Evolutionary conservation across 164 flowering plant species (phyloP), one percentile per base, ranked within the genome.

Genomic region (Vitis labrusca): DNA sequence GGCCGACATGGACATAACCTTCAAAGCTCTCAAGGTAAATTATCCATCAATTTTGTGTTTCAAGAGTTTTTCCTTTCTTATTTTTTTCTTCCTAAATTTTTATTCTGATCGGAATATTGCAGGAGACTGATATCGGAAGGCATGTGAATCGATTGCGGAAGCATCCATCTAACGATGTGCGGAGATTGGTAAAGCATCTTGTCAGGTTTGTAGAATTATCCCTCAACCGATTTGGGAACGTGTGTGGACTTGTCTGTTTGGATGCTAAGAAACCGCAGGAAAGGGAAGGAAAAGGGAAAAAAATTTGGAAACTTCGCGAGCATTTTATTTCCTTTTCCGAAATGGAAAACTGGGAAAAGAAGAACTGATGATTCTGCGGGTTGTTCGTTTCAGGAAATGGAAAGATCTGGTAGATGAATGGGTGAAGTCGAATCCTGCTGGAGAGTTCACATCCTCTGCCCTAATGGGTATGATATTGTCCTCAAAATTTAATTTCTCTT

Each of bases 51-150:
- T 32, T 15, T 70, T 15, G 55, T 61, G 57, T 54, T 16, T 54
- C 17, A 54, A 9, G 8, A 54, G 17, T 17, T 29, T 55, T 59
- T 50, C 30, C 51, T 29, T 19, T 8, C 48, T 37, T 48, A 49
- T 14, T 59, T 59, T 32, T 14, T 56, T 54, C 29, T 52, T 56
- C 0, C 5, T 10, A 13, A 10, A 49, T 51, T 15, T 11, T 1
- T 47, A 48, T 10, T 47, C 27, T 2, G 6, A 27, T 63, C 56
- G 48, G 64, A 50, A 32, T 59, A 52, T 66, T 60, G 57, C 64
- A 95, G 99, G 98, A 91, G 69, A 91, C 98, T 60, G 98, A 93
- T 71, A 86, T 93, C 6, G 98, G 97, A 47, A 88, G 97, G 75
- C 85, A 89, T 80, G 93, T 93, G 74, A 93, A 86, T 73, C 75